Base-by-base conservation (phyloP, 805 yeast genomes). In the Candida vartiovaarae region DNA sequence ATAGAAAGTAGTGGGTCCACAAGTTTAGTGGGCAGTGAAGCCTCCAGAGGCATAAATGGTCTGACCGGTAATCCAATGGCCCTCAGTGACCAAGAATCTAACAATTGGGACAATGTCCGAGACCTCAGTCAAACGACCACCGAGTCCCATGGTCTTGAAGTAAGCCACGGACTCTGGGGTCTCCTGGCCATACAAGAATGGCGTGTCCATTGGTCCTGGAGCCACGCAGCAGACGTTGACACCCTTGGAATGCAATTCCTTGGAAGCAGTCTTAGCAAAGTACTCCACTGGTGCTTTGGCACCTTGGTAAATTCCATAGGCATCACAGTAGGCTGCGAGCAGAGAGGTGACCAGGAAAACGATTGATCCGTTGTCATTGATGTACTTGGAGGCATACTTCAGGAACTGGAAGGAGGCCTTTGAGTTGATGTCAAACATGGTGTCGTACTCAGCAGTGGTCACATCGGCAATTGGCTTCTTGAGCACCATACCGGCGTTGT, bases 51-150 rank as follows among this genome's bases (percentile, higher is more conserved):
- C 80, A 51, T 68, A 80, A 43, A 80, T 65, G 50, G 83, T 80
- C 62, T 81, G 88, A 41, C 87, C 87, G 39, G 78, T 78, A 58
- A 80, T 73, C 85, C 86, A 81, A 54, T 68, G 70, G 46, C 86
- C 86, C 49, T 78, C 82, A 41, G 80, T 72, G 32, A 70, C 82
- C 59, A 80, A 66, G 59, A 80, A 78, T 49, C 73, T 63, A 45
- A 80, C 59, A 42, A 78, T 75, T 48, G 87, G 87, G 43, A 75
- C 83, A 56, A 81, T 80, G 53, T 81, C 87, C 36, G 63, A 63
- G 43, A 72, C 65, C 53, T 77, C 70, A 23, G 86, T 80, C 47
- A 81, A 67, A 63, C 82, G 68, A 38, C 68, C 64, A 34, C 66
- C 65, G 41, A 72, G 49, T 11, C 74, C 74, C 48, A 63, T 70